Conservation (phyloP, 495 filamentous ascomycete genomes). For the Aspergillus mulundensis region DNA sequence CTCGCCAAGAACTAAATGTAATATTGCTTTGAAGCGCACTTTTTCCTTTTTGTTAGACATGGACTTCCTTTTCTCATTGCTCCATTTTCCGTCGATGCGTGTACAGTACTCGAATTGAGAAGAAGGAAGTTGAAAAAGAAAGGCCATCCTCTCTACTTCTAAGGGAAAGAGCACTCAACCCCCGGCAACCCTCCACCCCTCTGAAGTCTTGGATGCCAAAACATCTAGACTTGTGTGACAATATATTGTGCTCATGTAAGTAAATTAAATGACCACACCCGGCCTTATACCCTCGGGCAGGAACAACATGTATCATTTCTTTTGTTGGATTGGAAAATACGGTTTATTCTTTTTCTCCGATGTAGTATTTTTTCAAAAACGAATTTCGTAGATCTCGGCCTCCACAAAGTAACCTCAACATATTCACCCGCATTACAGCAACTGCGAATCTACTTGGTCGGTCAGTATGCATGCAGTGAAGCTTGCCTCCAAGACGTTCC, state of each 20-base stretch:
- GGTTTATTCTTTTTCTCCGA: conserved; percentile 3
- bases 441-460: too few species aligned
- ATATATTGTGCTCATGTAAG: conserved; percentile 45
- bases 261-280: conserved; percentile 40
- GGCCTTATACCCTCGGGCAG: conserved; percentile 30
- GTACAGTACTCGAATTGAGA: conserved; percentile 48
- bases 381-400: not conserved
- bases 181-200: conserved; percentile 8
- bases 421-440: too few species aligned
- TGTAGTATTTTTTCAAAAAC: not conserved
- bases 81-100: conserved; percentile 41
- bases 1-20: conserved; percentile 70
- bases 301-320: conserved; percentile 40
- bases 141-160: conserved; percentile 5
- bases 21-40: conserved; percentile 38
- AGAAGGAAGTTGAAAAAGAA: conserved; percentile 23
- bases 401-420: too few species aligned
- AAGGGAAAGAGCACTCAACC: conserved; percentile 19
- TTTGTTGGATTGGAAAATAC: conserved; percentile 24
- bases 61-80: conserved; percentile 28
- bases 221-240: conserved; percentile 40
- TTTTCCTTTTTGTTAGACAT: conserved; percentile 36
- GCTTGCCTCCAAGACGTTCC: too few species aligned
- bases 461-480: too few species aligned
- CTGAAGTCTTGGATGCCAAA: conserved; percentile 30